phyloP scores from a whole-genome alignment of 1,139 yeast species.

The Blastobotrys persicus region DNA sequence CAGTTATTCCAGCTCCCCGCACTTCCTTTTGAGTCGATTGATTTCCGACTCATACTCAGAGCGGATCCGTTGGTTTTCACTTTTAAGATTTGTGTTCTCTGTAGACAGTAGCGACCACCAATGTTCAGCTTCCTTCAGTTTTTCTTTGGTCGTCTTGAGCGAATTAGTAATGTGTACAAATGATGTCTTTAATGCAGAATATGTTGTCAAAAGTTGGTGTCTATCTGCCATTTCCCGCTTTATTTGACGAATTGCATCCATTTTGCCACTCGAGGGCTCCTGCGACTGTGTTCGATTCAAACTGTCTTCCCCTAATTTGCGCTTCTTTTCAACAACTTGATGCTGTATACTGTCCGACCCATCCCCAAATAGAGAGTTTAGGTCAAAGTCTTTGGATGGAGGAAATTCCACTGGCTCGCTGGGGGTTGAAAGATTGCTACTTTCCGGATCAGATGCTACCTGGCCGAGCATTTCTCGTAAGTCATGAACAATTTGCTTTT shows the following conservation, averaged over 20 bases:
- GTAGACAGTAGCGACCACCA: slow-evolving; percentile 4
- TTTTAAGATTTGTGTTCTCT: slow-evolving; percentile 3
- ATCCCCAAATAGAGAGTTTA: slow-evolving; percentile 2
- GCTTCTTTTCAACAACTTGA: not conserved
- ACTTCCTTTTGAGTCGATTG: slow-evolving; percentile 3
- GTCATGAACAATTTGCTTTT: slow-evolving; percentile 1
- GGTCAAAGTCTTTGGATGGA: slow-evolving; percentile 2
- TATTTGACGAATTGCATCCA: slow-evolving; percentile 18
- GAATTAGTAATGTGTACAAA: slow-evolving; percentile 21
- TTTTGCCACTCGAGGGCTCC: slow-evolving; percentile 2
- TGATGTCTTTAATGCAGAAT: slow-evolving; percentile 20
- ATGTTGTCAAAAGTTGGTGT: slow-evolving; percentile 21
- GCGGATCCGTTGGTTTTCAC: not conserved
- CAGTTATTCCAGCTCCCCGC: slow-evolving; percentile 2
- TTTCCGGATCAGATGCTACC: slow-evolving; percentile 1
- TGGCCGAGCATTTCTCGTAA: not conserved
- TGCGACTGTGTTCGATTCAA: not conserved
- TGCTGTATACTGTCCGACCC: not conserved
- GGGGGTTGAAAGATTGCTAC: slow-evolving; percentile 3
- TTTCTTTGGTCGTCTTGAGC: slow-evolving; percentile 17
- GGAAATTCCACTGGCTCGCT: not conserved
- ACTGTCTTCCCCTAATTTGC: not conserved
- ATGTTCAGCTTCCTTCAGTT: slow-evolving; percentile 9
- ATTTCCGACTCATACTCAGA: not conserved
- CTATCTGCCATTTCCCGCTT: slow-evolving; percentile 20